A percentile compares a stretch with the other conserved stretches of the same genome.
phyloP scores from a whole-genome alignment of 164 flowering plant genomes.

The Platanus orientalis region DNA sequence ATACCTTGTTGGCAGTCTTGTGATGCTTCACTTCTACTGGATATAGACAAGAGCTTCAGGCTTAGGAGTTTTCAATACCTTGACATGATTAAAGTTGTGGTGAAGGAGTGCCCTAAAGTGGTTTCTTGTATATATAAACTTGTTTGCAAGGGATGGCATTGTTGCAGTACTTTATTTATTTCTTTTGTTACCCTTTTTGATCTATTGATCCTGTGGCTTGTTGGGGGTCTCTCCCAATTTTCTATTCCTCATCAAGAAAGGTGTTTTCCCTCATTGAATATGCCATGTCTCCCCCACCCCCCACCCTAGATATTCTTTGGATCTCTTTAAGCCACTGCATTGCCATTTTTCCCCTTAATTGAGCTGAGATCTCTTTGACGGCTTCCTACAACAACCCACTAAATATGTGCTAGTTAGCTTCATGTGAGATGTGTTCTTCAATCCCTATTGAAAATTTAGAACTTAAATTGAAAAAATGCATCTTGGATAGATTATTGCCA shows the following conservation, averaged over 20 bases:
- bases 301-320: neutral
- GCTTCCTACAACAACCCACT: too few species aligned
- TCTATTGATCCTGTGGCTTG: neutral
- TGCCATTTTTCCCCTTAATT: too few species aligned
- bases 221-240: neutral
- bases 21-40: constrained; percentile 95
- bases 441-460: too few species aligned
- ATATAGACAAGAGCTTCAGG: constrained; percentile 96
- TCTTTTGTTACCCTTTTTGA: neutral
- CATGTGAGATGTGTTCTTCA: too few species aligned
- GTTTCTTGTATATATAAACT: constrained; percentile 96
- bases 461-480: too few species aligned
- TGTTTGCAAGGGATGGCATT: constrained; percentile 93
- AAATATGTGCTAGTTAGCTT: too few species aligned
- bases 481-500: too few species aligned
- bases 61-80: constrained; percentile 89
- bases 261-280: too few species aligned
- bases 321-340: too few species aligned
- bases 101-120: constrained; percentile 95
- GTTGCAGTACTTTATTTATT: constrained; percentile 45
- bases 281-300: too few species aligned
- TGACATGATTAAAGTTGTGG: constrained; percentile 85
- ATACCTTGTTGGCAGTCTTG: constrained; percentile 51
- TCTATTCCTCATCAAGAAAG: neutral
- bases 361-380: too few species aligned